phyloP scores from a whole-genome alignment of 164 flowering plant species.

The Amborella trichopoda region DNA sequence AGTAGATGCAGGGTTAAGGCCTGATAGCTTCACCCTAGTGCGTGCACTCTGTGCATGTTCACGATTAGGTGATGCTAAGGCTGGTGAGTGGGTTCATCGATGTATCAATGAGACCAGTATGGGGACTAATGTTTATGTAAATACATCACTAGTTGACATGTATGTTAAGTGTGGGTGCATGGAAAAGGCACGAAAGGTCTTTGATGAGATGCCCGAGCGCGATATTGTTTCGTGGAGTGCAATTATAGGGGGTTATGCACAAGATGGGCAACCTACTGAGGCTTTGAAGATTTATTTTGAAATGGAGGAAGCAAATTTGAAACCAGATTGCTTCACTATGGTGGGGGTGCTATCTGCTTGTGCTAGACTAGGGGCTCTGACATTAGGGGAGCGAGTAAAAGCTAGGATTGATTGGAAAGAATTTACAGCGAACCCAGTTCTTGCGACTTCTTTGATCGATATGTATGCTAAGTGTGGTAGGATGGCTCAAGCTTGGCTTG shows the following conservation, averaged over 20 bases:
- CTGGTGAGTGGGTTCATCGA: slow-evolving; percentile 14
- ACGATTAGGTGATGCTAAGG: slow-evolving; percentile 17
- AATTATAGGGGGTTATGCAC: slow-evolving; percentile 18
- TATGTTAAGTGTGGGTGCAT: slow-evolving; percentile 22
- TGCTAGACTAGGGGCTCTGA: slow-evolving; percentile 20
- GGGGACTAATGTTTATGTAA: slow-evolving; percentile 16
- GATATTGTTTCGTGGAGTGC: slow-evolving; percentile 24
- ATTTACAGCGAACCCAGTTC: slow-evolving; percentile 13
- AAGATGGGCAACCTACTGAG: slow-evolving; percentile 23
- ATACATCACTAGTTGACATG: slow-evolving; percentile 23
- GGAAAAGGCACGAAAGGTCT: slow-evolving; percentile 17
- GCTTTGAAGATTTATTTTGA: slow-evolving; percentile 17
- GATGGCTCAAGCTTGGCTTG: slow-evolving; percentile 13
- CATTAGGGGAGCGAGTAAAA: slow-evolving; percentile 13
- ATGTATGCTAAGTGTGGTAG: slow-evolving; percentile 64
- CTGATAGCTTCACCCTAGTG: slow-evolving; percentile 21
- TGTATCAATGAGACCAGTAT: slow-evolving; percentile 12
- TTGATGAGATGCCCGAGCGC: slow-evolving; percentile 16
- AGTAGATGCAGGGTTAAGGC: slow-evolving; percentile 11
- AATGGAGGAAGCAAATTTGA: slow-evolving; percentile 16
- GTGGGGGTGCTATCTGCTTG: slow-evolving; percentile 24
- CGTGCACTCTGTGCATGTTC: slow-evolving; percentile 19
- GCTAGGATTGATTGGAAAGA: slow-evolving; percentile 11
- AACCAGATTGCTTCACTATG: slow-evolving; percentile 24
- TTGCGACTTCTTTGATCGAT: slow-evolving; percentile 49